phyloP scores from a whole-genome alignment of 257 asterid genomes.

The Solanum piurae region DNA sequence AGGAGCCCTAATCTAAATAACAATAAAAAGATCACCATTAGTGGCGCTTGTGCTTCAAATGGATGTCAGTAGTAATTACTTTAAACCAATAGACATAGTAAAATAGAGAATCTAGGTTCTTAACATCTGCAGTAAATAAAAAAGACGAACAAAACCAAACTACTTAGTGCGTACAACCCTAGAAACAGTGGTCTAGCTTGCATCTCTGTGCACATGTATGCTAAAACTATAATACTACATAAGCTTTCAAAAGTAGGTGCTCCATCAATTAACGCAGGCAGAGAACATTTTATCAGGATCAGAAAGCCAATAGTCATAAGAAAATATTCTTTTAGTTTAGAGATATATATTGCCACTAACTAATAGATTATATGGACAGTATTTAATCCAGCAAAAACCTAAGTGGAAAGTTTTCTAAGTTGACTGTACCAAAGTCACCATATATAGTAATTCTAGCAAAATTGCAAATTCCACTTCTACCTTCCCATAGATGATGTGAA shows the following conservation, averaged over 20 bases:
- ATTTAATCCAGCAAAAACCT: background rate
- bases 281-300: background rate
- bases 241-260: background rate
- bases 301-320: background rate
- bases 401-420: background rate
- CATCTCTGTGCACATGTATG: background rate
- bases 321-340: background rate
- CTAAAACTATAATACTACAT: background rate
- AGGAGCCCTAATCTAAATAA: constrained; percentile 39
- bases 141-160: background rate
- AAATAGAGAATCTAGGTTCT: background rate
- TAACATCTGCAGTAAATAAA: background rate
- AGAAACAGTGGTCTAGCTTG: background rate
- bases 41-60: constrained; percentile 19
- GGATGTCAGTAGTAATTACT: constrained; percentile 8
- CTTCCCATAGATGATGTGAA: background rate
- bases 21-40: constrained; percentile 15
- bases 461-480: background rate
- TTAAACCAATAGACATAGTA: background rate
- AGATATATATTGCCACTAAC: background rate
- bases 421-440: background rate
- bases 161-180: background rate
- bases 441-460: background rate
- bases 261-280: background rate
- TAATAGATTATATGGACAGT: background rate